phyloP scores from a whole-genome alignment of 2,329 filamentous ascomycete genomes.

The Xylaria digitata region DNA sequence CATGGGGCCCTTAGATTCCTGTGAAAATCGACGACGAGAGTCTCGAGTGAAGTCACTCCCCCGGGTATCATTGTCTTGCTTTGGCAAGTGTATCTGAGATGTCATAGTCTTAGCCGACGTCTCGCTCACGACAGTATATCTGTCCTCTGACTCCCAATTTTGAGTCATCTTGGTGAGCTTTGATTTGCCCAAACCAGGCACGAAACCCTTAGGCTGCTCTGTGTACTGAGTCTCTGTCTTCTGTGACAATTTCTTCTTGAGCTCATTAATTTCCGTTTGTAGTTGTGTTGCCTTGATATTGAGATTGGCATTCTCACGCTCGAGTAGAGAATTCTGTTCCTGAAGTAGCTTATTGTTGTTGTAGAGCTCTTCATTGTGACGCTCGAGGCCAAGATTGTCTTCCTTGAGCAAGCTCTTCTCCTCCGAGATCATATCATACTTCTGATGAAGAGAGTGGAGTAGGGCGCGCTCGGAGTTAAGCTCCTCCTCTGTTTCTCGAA shows the following conservation, averaged over 20 bases:
- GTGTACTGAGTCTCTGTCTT: slow-evolving; percentile 40
- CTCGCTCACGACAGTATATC: slow-evolving; percentile 47
- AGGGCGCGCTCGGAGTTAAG: slow-evolving; percentile 49
- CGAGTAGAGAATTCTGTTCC: slow-evolving; percentile 60
- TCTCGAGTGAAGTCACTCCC: slow-evolving; percentile 52
- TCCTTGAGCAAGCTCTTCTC: slow-evolving; percentile 60
- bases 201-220: slow-evolving; percentile 64
- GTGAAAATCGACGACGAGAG: slow-evolving; percentile 46
- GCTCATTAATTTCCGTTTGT: slow-evolving; percentile 59
- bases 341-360: slow-evolving; percentile 58
- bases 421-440: slow-evolving; percentile 41
- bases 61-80: slow-evolving; percentile 52
- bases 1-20: slow-evolving; percentile 65
- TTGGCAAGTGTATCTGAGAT: slow-evolving; percentile 47
- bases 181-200: slow-evolving; percentile 36
- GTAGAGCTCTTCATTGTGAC: slow-evolving; percentile 66
- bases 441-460: slow-evolving; percentile 54
- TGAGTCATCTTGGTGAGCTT: slow-evolving; percentile 51
- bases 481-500: slow-evolving; percentile 41
- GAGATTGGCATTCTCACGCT: slow-evolving; percentile 59
- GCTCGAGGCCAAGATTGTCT: slow-evolving; percentile 64
- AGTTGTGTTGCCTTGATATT: slow-evolving; percentile 60
- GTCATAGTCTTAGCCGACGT: slow-evolving; percentile 49
- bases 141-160: slow-evolving; percentile 49
- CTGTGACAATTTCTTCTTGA: slow-evolving; percentile 44